A percentile compares a stretch with the other conserved stretches of the same genome.
phyloP scores from a whole-genome alignment of 345 rosid species.

The Eucalyptus sp. region DNA sequence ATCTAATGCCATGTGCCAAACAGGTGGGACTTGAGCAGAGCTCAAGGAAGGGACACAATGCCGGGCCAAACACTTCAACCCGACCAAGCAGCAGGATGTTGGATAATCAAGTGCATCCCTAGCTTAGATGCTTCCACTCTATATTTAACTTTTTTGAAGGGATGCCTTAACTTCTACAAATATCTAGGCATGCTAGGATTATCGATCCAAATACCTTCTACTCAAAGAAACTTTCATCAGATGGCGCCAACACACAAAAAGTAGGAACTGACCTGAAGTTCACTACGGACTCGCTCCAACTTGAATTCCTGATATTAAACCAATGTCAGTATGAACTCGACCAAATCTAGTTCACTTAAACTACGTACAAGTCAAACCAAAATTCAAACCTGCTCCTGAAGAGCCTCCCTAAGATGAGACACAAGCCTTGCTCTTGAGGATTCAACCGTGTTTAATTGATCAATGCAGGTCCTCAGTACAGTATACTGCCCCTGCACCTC shows the following conservation, averaged over 20 bases:
- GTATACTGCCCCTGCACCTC: constrained; percentile 76
- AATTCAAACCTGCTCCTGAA: constrained; percentile 72
- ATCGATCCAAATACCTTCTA: background rate
- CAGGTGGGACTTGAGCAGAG: background rate
- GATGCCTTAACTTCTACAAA: background rate
- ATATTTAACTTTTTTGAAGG: background rate
- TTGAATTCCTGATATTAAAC: constrained; percentile 53
- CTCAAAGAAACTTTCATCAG: background rate
- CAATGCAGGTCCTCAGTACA: constrained; percentile 56
- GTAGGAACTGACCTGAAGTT: constrained; percentile 54
- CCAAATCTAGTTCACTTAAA: background rate
- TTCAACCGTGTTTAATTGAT: constrained; percentile 53
- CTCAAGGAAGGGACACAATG: background rate
- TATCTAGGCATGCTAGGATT: background rate
- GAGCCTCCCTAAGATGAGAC: constrained; percentile 61
- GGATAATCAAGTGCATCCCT: background rate
- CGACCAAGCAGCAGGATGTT: background rate
- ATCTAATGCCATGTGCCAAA: background rate
- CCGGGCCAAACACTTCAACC: background rate
- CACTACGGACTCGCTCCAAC: constrained; percentile 61
- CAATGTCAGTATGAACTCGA: background rate
- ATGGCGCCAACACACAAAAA: background rate
- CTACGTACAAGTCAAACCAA: background rate
- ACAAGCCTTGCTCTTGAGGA: constrained; percentile 64
- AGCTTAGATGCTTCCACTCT: background rate